Evolutionary conservation across 495 filamentous ascomycete species (phyloP).

Genomic region (Venustampulla echinocandica): DNA sequence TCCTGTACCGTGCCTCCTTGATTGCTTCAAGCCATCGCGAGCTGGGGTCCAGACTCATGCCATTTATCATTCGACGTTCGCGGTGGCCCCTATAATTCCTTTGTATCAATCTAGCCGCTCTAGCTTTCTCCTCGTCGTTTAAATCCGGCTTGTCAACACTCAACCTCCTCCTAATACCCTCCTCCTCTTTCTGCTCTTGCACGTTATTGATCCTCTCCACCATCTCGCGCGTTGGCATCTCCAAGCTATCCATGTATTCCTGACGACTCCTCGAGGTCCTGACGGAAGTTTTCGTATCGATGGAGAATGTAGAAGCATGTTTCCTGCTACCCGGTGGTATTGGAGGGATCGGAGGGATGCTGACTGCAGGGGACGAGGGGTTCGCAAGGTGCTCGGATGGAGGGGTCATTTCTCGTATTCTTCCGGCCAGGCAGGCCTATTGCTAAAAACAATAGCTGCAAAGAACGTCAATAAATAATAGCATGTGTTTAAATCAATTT

Average conservation of each 20-base stretch:
- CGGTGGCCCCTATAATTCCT: slow-evolving; percentile 23
- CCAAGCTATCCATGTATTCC: slow-evolving; percentile 41
- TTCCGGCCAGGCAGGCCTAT: too few species aligned
- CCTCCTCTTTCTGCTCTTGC: slow-evolving; percentile 38
- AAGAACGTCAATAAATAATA: too few species aligned
- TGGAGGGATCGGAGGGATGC: too few species aligned
- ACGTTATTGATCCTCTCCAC: slow-evolving; percentile 33
- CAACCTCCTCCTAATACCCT: slow-evolving; percentile 25
- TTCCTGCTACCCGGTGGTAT: background rate
- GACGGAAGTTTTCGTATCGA: slow-evolving; percentile 9
- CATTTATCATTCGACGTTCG: slow-evolving; percentile 18
- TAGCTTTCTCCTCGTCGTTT: slow-evolving; percentile 12
- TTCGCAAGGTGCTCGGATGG: too few species aligned
- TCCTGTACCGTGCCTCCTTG: slow-evolving; percentile 53
- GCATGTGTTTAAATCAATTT: too few species aligned
- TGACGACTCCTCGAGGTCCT: slow-evolving; percentile 13
- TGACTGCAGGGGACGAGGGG: too few species aligned
- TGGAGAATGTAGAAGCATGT: slow-evolving; percentile 9
- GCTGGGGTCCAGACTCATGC: slow-evolving; percentile 50
- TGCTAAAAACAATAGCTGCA: too few species aligned
- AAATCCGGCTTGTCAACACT: slow-evolving; percentile 3
- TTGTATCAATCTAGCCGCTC: slow-evolving; percentile 21
- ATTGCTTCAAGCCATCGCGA: slow-evolving; percentile 63
- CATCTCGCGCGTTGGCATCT: slow-evolving; percentile 34
- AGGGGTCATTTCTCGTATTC: too few species aligned